Conservation (phyloP, 139 green algal genomes). For the Coelastrella sp. region DNA sequence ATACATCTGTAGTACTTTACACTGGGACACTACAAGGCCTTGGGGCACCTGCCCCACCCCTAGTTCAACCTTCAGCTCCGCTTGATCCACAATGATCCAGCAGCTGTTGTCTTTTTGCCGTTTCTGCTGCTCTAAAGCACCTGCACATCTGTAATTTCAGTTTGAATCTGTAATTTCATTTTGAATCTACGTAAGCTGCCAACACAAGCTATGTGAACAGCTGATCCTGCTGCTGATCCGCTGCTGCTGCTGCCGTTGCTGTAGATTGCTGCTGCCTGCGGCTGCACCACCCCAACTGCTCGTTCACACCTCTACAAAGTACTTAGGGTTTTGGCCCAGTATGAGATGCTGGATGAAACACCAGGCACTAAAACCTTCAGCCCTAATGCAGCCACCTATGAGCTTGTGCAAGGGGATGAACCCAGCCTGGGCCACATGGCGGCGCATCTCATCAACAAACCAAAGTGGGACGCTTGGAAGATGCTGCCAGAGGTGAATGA, state of each 20-base stretch:
- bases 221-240: neutral
- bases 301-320: conserved; percentile 42
- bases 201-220: neutral
- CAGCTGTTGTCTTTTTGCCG: too few species aligned
- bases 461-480: conserved; percentile 45
- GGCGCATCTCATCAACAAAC: conserved; percentile 31
- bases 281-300: neutral
- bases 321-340: conserved; percentile 29
- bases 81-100: too few species aligned
- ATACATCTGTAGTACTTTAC: too few species aligned
- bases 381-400: conserved; percentile 22
- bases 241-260: conserved; percentile 7
- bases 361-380: conserved; percentile 21
- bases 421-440: conserved; percentile 40
- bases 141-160: too few species aligned
- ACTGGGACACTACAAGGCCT: too few species aligned
- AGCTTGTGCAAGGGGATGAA: conserved; percentile 23
- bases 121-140: too few species aligned
- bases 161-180: too few species aligned
- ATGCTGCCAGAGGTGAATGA: conserved; percentile 42
- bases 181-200: too few species aligned
- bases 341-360: conserved; percentile 38
- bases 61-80: too few species aligned
- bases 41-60: too few species aligned
- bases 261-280: conserved; percentile 16